These are phyloP conservation scores for Solidago caesia DNA, from an alignment of 129 eudicot species.

Conservation along the genomic window DNA sequence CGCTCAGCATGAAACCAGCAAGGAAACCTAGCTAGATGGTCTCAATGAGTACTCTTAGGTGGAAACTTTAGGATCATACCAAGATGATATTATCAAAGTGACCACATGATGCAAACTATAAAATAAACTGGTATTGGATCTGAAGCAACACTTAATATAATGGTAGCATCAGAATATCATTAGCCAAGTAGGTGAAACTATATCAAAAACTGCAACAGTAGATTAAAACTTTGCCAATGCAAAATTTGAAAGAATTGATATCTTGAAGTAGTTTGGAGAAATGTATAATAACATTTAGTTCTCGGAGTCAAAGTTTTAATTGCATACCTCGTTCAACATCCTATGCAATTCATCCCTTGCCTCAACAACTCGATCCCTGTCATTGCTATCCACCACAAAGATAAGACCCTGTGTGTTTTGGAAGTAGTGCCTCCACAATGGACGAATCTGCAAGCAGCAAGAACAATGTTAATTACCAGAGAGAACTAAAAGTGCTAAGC, in stretches of 20 bases:
- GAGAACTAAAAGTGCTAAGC: background rate
- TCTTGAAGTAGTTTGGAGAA: background rate
- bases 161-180: background rate
- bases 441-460: background rate
- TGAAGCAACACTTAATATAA: background rate
- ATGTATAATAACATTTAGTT: no score
- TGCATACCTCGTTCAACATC: background rate
- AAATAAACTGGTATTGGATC: background rate
- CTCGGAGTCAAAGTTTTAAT: background rate
- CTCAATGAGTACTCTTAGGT: background rate
- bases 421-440: background rate
- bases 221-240: background rate
- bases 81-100: no score
- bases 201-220: background rate
- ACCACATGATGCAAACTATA: background rate
- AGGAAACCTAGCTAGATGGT: background rate
- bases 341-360: background rate
- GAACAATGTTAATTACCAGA: no score
- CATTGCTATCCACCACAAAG: conserved; percentile 4
- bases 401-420: background rate
- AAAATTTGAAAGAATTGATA: background rate
- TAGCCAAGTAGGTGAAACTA: background rate
- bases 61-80: background rate
- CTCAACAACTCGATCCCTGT: background rate
- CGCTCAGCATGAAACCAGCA: background rate